Evolutionary conservation across 1,284 basidiomycete species (phyloP), one percentile per base, ranked within the genome.

Genomic region (Puccinia brachypodii): DNA sequence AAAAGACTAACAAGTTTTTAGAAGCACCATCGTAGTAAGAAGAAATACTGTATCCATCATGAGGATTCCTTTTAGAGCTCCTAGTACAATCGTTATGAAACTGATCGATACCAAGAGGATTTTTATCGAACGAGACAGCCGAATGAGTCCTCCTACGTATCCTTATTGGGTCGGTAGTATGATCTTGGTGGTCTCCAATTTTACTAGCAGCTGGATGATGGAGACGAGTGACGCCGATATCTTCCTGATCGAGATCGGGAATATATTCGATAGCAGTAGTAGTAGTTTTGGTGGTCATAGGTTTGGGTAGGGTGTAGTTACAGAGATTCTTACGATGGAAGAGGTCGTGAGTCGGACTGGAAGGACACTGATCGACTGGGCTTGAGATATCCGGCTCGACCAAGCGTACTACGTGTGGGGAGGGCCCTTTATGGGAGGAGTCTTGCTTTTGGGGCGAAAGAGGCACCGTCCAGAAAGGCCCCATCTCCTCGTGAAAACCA

Each of bases 1-100:
- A 28, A 60, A 11, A 42, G 38, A 44, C 66, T 22, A 14, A 69
- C 66, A 69, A 40, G 42, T 25, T 69, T 69, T 31, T 69, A 13
- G 66, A 69, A 16, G 66, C 36, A n/a, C 66, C 66, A 44, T 69
- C 66, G 42, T 69, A 69, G 42, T 69, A 69, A 8, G 66, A 69
- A 25, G 66, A 69, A 11, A 69, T 69, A 19, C 66, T 69, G 14
- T 69, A 69, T 3, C 16, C 60, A 31, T 64, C 60, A 9, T 28
- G 6, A 1, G 36, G 66, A 69, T n/a, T 69, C 22, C 31, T n/a
- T 2, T n/a, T 8, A 14, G 40, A 25, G 66, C 22, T 42, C n/a
- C 7, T 69, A 7, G n/a, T 1, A 19, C 9, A 31, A 36, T 69
- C 66, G 3, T 38, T 40, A 25, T 40, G 42, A 36, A 69, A 42